These are phyloP conservation scores for Letharia columbiana DNA, from an alignment of 495 filamentous ascomycete species.

Conservation along the genomic window DNA sequence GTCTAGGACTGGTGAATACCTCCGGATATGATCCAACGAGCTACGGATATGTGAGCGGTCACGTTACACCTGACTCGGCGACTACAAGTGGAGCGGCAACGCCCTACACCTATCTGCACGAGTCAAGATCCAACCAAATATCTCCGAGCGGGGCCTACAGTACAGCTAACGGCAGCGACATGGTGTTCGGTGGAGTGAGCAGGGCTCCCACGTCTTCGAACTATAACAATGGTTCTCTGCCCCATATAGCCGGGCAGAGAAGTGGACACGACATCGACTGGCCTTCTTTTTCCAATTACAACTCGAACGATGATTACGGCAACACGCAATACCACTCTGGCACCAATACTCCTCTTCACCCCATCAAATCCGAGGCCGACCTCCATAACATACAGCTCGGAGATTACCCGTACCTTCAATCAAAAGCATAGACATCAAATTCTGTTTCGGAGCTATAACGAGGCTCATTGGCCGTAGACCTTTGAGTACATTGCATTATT, in stretches of 20 bases:
- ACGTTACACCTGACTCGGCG: slow-evolving; percentile 25
- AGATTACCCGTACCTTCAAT: background rate
- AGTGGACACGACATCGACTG: slow-evolving; percentile 19
- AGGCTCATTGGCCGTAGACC: background rate
- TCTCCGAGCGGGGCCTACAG: slow-evolving; percentile 15
- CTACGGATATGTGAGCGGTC: slow-evolving; percentile 20
- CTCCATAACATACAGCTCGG: slow-evolving; percentile 2
- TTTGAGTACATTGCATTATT: slow-evolving; percentile 9
- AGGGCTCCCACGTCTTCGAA: slow-evolving; percentile 11
- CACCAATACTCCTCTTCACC: slow-evolving; percentile 19
- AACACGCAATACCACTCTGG: slow-evolving; percentile 17
- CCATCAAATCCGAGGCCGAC: slow-evolving; percentile 21
- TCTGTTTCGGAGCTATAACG: background rate
- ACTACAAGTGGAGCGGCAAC: slow-evolving; percentile 27
- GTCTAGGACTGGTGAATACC: slow-evolving; percentile 13
- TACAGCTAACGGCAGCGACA: background rate
- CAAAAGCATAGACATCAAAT: slow-evolving; percentile 11
- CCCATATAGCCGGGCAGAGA: slow-evolving; percentile 22
- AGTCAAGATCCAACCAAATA: slow-evolving; percentile 16
- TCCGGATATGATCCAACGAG: slow-evolving; percentile 14
- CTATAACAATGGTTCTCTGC: slow-evolving; percentile 21
- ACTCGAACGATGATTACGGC: slow-evolving; percentile 19
- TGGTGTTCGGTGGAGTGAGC: slow-evolving; percentile 8
- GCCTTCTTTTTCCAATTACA: background rate
- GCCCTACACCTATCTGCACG: slow-evolving; percentile 21